Evolutionary conservation across 1,284 basidiomycete genomes (phyloP), one percentile per base, ranked within the genome.

Genomic region (Schizopora paradoxa): DNA sequence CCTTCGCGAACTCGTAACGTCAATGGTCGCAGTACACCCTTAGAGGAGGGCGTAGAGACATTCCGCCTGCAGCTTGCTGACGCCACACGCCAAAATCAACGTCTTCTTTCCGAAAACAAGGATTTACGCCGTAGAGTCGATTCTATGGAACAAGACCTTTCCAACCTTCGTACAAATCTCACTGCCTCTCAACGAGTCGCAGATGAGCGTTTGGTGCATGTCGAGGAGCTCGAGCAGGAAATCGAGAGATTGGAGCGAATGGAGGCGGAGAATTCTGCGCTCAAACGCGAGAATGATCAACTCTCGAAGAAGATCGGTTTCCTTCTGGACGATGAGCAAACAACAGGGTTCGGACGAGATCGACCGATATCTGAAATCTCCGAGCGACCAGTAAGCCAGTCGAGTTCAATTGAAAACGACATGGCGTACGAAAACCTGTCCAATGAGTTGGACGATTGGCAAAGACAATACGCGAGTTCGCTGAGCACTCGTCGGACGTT

Each of bases 281-380:
- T 92, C 48, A 80, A 84, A 61, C 77, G 77, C 49, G 90, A 93
- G 64, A 90, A 92, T 60, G 83, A 89, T 58, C 77, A 87, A 57
- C 74, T 93, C 43, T 83, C 83, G 19, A 87, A 89, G 63, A 90
- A 90, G 72, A 89, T 91, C 55, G 84, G 81, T 51, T 71, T 91
- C 36, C 70, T 91, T n/a, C 74, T 91, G 42, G 88, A 89, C 58
- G 85, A 86, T 32, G 86, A 91, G 58, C 84, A 87, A 54, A 77
- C 84, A 23, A 68, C 76, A 2, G 88, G 82, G 56, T 76, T 45
- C 35, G 50, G 76, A 27, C 68, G 68, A 39, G 73, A 71, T 41
- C 70, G 80, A 47, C 83, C 80, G 23, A 66, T 82, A 47, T 87
- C 83, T 18, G 74, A 73, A 29, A 67, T 77, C 32, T 79, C 77